Base-by-base conservation (phyloP, 805 yeast genomes). In the Lipomyces yamadae region DNA sequence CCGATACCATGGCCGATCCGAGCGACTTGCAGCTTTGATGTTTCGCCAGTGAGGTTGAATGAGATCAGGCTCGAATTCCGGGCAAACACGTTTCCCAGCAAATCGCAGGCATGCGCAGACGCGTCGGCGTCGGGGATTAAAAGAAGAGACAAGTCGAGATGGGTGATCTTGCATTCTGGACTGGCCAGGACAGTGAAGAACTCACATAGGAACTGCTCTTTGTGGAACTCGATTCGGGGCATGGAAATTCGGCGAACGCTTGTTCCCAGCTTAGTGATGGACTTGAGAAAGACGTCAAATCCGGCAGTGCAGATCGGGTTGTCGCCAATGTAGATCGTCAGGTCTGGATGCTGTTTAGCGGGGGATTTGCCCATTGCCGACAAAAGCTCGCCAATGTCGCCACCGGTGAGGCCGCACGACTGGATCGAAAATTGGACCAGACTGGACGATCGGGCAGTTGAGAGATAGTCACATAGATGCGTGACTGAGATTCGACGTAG, bases 81-180 rank as follows among this genome's bases (percentile, higher is more conserved):
- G 24, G 64, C 71, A 56, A 72, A 68, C n/a, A 72, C 73, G 6
- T 72, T 71, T 6, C 73, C 74, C 10, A 72, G 56, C 13, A 68
- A 24, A 39, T 60, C 65, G 60, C 74, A 72, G 4, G 74, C 61
- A 8, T 67, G 65, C 10, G 61, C 63, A 3, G 72, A 62, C 15
- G 74, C 74, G 57, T 72, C 74, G 2, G 65, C 68, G 33, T 73
- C 73, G 18, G 74, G 74, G 58, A 72, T 70, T 42, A 72, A 61
- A 29, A 71, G 61, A 10, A 65, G 56, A 3, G 74, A 72, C 39
- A 72, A 45, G 35, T 72, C 74, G 13, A 72, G 63, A 61, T 70
- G 64, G n/a, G 69, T 70, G 45, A 72, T 61, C 37, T 48, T 56
- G 52, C 68, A 62, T 2, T 65, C 60, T n/a, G 62, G 63, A 33